A percentile compares a stretch with the other conserved stretches of the same genome.
Evolutionary conservation across 306 rosid species (phyloP).

Genomic region (Prunus fruticosa): DNA sequence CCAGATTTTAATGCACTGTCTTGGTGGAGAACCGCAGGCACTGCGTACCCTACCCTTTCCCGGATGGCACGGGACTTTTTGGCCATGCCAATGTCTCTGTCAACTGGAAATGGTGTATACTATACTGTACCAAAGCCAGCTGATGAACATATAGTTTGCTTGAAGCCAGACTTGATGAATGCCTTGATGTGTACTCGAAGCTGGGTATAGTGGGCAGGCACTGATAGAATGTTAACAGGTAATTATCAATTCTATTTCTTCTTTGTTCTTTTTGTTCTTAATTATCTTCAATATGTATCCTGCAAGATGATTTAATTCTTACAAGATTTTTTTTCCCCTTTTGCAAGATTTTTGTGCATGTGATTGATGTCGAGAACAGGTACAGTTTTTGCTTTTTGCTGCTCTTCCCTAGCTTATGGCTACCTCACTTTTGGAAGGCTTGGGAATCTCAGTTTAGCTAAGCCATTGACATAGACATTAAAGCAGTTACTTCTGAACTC

Average conservation of each 20-base stretch:
- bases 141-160: background rate
- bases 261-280: too few relatives aligned
- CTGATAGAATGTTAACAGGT: background rate
- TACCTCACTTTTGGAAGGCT: background rate
- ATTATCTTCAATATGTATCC: too few relatives aligned
- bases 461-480: constrained; percentile 1
- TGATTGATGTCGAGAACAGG: background rate
- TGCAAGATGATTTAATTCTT: background rate
- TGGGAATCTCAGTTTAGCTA: background rate
- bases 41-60: constrained; percentile 11
- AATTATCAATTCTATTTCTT: background rate
- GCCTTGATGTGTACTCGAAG: constrained; percentile 11
- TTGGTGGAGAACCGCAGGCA: constrained; percentile 18
- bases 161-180: constrained; percentile 3
- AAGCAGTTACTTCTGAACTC: background rate
- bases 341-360: background rate
- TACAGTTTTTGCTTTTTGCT: background rate
- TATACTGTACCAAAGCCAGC: constrained; percentile 18
- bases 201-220: background rate
- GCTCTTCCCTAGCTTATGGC: background rate
- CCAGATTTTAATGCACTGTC: constrained; percentile 1
- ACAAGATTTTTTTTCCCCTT: background rate
- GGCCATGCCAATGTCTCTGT: constrained; percentile 13
- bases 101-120: background rate
- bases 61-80: constrained; percentile 17